Conservation (phyloP, 73 alveolate species). For the Paramecium sexaurelia region DNA sequence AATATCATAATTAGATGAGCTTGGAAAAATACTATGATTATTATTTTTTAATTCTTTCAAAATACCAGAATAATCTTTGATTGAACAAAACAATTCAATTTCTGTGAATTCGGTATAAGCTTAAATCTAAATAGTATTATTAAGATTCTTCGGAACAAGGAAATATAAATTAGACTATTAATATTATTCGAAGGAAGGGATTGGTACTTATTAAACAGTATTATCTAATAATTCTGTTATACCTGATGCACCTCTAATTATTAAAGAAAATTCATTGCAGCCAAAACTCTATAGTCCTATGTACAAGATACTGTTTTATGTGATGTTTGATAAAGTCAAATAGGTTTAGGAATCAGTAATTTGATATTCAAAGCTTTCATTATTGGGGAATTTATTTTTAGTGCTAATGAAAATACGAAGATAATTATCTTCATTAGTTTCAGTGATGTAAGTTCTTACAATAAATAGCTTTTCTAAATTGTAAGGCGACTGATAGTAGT, state of each 20-base stretch:
- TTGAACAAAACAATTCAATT: neutral
- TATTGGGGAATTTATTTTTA: neutral
- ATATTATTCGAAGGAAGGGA: conserved; percentile 9
- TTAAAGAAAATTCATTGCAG: neutral
- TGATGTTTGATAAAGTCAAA: neutral
- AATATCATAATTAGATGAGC: neutral
- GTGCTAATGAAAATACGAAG: neutral
- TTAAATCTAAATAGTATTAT: neutral
- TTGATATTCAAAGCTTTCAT: neutral
- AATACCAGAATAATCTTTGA: neutral
- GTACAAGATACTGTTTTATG: neutral
- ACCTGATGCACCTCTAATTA: conserved; percentile 33
- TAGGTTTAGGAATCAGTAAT: neutral
- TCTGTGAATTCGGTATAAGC: conserved; percentile 39
- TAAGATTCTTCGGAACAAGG: neutral
- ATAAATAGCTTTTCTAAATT: neutral
- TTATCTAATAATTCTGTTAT: neutral
- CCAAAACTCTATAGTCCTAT: neutral
- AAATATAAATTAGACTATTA: neutral
- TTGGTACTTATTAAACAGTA: neutral
- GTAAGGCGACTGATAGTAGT: neutral
- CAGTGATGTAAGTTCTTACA: neutral
- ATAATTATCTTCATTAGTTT: neutral
- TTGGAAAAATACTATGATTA: conserved; percentile 19
- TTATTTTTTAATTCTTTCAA: neutral